Percentiles rank a stretch among this genome's conserved stretches.
These are phyloP conservation scores for Pichia kluyveri DNA, from an alignment of 805 yeast genomes.

Conservation along the genomic window DNA sequence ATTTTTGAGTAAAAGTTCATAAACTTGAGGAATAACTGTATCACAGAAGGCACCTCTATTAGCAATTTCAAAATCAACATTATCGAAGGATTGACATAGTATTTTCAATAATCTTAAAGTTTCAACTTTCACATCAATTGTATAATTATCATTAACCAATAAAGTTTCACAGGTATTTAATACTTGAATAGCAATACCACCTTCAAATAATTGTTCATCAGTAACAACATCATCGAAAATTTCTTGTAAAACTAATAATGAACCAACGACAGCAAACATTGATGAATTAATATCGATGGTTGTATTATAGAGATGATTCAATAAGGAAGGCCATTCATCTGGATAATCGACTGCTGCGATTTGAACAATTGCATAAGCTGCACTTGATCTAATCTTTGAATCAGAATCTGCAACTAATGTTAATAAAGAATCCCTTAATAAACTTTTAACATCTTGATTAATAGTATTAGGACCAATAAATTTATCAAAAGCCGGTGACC, in stretches of 20 bases:
- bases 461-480: constrained; percentile 52
- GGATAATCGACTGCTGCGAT: constrained; percentile 88
- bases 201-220: constrained; percentile 79
- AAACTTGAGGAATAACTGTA: constrained; percentile 19
- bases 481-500: constrained; percentile 80
- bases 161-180: constrained; percentile 40
- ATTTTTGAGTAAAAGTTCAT: constrained; percentile 17
- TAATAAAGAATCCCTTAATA: constrained; percentile 44
- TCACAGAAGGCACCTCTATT: constrained; percentile 30
- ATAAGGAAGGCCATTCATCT: constrained; percentile 85
- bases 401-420: constrained; percentile 37
- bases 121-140: constrained; percentile 33
- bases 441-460: constrained; percentile 39
- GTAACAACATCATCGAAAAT: constrained; percentile 79
- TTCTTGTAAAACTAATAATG: constrained; percentile 57
- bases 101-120: constrained; percentile 45
- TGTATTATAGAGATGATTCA: constrained; percentile 36
- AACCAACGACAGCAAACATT: constrained; percentile 37
- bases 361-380: constrained; percentile 70
- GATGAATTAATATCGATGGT: constrained; percentile 27
- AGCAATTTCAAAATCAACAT: constrained; percentile 34
- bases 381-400: constrained; percentile 54
- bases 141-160: constrained; percentile 19
- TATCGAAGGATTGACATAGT: constrained; percentile 43
- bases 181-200: constrained; percentile 52